Percentiles rank a stretch among this genome's conserved stretches.
These are phyloP conservation scores for Carex scoparia DNA, from an alignment of 176 grass and related monocot species.

Conservation along the genomic window DNA sequence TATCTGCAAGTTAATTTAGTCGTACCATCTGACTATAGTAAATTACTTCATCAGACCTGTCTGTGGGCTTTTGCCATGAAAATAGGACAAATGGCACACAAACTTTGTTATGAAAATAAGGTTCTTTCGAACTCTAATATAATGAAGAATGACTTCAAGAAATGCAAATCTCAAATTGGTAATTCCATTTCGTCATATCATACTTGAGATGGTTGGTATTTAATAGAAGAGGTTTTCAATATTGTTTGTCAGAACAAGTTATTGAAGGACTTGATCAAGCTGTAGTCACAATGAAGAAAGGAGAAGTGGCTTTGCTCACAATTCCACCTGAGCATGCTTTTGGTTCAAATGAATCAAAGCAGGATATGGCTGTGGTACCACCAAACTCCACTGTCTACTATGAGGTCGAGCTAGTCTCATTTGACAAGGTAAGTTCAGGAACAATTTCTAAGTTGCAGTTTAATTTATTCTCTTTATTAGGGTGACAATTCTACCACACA, in stretches of 20 bases:
- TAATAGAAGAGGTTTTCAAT: background rate
- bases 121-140: background rate
- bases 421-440: slow-evolving; percentile 53
- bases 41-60: background rate
- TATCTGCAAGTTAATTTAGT: background rate
- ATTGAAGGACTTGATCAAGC: slow-evolving; percentile 75
- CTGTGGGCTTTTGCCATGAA: background rate
- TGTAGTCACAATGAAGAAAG: slow-evolving; percentile 73
- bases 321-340: slow-evolving; percentile 63
- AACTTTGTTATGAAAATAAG: background rate
- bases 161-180: background rate
- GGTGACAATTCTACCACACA: background rate
- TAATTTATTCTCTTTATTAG: background rate
- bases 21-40: background rate
- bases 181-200: background rate
- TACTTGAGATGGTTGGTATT: background rate
- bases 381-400: slow-evolving; percentile 53
- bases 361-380: slow-evolving; percentile 53
- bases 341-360: slow-evolving; percentile 43
- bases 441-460: background rate
- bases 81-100: background rate
- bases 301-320: slow-evolving; percentile 60
- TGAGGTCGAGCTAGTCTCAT: slow-evolving; percentile 66
- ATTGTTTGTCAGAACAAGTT: slow-evolving; percentile 49
- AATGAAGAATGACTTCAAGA: background rate